Base-by-base conservation (phyloP, 2,329 filamentous ascomycete species). In the Fusarium sp. region DNA sequence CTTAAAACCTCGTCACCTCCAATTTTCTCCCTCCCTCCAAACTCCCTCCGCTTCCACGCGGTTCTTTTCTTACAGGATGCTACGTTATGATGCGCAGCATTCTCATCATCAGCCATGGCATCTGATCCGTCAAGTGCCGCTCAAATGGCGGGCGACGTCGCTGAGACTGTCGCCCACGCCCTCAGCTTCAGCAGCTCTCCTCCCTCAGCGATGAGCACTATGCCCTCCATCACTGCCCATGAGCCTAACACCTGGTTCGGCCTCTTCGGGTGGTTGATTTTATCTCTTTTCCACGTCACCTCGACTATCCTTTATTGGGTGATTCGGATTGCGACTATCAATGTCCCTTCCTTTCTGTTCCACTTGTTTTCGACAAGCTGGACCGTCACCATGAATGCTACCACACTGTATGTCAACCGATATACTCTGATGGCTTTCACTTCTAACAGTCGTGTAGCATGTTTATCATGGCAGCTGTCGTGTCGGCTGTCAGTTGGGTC, bases 351-450 rank as follows among this genome's bases (percentile, higher is more conserved):
- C 78, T 89, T 96, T 80, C 87, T 98, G 19, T 99, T 97, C 79
- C 92, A 90, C 8, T 84, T 97, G 67, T 93, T 97, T 77, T 97
- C 94, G 8, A 95, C 93, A 69, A 98, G 93, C 79, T 84, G 97
- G 84, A 99, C 96, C 1, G 93, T 99, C 77, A 99, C 96, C 13
- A 97, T 99, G 94, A 98, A 98, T 79, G 95, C 96, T 74, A 98
- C 95, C 21, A 99, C 96, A 19, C 81, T 99, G 90, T 97, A 89
- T 77, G 90, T 62, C 68, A 58, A 48, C 50, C 55, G 42, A 48
- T 50, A 48, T 49, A 39, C 52, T 52, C 46, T 26, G 50, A 25
- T 13, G 37, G 48, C 34, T 12, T 52, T 43, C 39, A 51, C 23
- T 56, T 49, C 70, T 74, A 59, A 74, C 56, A 21, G 19, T 43